phyloP scores from a whole-genome alignment of 2,329 filamentous ascomycete genomes.

The Cyphellophora europaea region DNA sequence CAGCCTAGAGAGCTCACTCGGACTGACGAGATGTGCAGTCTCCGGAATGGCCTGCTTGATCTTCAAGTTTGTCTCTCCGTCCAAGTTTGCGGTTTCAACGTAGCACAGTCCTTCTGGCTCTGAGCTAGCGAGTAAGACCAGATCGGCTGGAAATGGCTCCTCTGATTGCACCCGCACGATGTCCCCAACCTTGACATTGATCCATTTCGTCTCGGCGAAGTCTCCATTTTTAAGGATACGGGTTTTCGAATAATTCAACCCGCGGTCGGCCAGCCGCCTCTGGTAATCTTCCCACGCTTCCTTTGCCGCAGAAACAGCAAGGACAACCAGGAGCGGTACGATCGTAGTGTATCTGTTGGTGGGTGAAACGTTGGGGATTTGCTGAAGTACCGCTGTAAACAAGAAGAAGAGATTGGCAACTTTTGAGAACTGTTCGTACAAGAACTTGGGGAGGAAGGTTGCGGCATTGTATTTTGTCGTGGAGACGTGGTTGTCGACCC shows the following conservation, averaged over 20 bases:
- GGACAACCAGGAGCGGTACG: conserved; percentile 78
- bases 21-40: conserved; percentile 77
- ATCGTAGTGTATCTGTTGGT: conserved; percentile 96
- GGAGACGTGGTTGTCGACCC: conserved; percentile 92
- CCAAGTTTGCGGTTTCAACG: conserved; percentile 95
- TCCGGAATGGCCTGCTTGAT: conserved; percentile 97
- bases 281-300: conserved; percentile 91
- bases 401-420: conserved; percentile 99
- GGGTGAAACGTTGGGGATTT: conserved; percentile 88
- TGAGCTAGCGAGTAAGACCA: conserved; percentile 86
- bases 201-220: conserved; percentile 85
- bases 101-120: conserved; percentile 97
- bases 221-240: conserved; percentile 71
- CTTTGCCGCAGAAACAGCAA: conserved; percentile 91
- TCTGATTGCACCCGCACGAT: conserved; percentile 90
- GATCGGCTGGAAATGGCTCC: conserved; percentile 85
- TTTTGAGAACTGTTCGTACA: conserved; percentile 98
- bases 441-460: conserved; percentile 92
- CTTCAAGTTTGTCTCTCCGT: conserved; percentile 96
- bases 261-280: conserved; percentile 74
- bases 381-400: conserved; percentile 88
- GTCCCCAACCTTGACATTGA: conserved; percentile 86
- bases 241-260: conserved; percentile 80
- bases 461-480: conserved; percentile 94
- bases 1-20: conserved; percentile 73